Evolutionary conservation across 768 basidiomycete genomes (phyloP), one percentile per base, ranked within the genome.

Genomic region (Pleurotus ostreatus): DNA sequence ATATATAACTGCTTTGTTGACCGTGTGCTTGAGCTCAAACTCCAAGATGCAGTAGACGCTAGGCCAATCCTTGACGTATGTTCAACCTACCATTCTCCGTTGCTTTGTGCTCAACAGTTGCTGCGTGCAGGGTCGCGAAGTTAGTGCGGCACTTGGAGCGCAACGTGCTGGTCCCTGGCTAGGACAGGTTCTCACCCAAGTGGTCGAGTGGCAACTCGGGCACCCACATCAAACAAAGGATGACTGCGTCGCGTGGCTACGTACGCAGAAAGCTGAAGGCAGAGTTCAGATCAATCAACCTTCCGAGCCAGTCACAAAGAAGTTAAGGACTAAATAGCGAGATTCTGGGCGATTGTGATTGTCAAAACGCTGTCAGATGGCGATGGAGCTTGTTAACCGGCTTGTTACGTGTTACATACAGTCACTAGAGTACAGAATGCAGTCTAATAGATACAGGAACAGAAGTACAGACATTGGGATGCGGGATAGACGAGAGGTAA

Each of bases 191-290:
- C 74, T 92, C 16, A 72, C 77, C n/a, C 79, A 77, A 46, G 78
- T 98, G 22, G 65, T 92, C 16, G 81, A 86, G 58, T 98, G 94
- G 95, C 93, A 94, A 63, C 77, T 98, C 5, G 85, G 82, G 37
- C 73, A 94, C 66, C 92, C 94, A 0, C 63, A 75, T 2, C 80
- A 77, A 1, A 80, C 82, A 3, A 82, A 83, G 63, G 86, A 83
- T 4, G 81, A 84, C 3, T 94, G 93, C 65, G 66, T 74, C 25
- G 66, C 66, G 11, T 97, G 92, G 92, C 71, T 98, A 43, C 69
- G 71, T 56, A 68, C 70, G n/a, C 81, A 86, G 63, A 75, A 75
- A 38, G 65, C 62, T 6, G 72, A 76, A 22, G 83, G 82, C n/a
- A 68, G 71, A 40, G 64, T 87, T 62, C 55, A 63, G 59, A 55